Base-by-base conservation (phyloP, 1,284 basidiomycete genomes). In the Porodaedalea pini region DNA sequence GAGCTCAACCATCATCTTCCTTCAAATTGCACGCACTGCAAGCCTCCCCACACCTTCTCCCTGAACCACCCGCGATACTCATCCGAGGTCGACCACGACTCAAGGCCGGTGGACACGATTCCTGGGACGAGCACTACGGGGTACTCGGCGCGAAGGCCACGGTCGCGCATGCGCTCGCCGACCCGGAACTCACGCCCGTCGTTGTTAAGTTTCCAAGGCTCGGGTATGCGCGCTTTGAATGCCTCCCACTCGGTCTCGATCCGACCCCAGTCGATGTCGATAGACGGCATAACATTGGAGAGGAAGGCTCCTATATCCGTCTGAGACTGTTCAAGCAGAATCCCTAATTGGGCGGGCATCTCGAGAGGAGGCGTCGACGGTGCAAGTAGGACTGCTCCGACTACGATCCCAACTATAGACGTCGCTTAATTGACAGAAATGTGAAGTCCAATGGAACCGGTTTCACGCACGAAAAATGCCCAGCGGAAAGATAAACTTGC, bases 181-280 rank as follows among this genome's bases (percentile, higher is more conserved):
- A 90, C 88, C 60, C 84, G 80, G 65, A 96, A 96, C 69, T 94
- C 92, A 53, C 92, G 77, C 2, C 88, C 88, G 60, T 90, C 88
- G 21, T 81, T 86, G 65, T 87, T 88, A 62, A 94, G 78, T 72
- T 89, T 91, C 90, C 82, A 90, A 1, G 82, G 76, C 67, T 86
- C 88, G 2, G 90, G 86, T 8, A 86, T 83, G 61, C 75, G 82
- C 65, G 74, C 79, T 54, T 79, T 76, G n/a, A 90, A 67, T 51
- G 79, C 75, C 43, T 73, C 75, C 85, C 87, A 90, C 69, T 90
- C 88, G 15, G 71, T 61, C 69, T 89, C 86, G 6, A 89, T 74
- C 4, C 78, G 76, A 7, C 85, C 79, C 56, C 88, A 74, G 67
- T 86, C 85, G 34, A 88, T 70, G 53, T 78, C 83, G 2, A 82